phyloP scores from a whole-genome alignment of 768 basidiomycete genomes.

The Coprinopsis strossmayeri region DNA sequence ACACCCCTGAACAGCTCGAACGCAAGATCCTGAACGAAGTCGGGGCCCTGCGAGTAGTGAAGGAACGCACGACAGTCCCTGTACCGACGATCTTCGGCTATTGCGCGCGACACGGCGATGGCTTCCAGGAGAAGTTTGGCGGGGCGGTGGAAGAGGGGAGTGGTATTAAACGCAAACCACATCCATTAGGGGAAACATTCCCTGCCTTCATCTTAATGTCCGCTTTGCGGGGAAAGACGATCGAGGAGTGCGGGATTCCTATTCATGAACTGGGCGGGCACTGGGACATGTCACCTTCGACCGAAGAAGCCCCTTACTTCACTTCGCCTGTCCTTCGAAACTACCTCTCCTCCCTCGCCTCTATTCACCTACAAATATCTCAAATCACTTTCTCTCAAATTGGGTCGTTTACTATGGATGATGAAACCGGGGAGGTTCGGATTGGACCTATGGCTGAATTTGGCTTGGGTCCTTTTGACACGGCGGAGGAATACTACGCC shows the following conservation, averaged over 20 bases:
- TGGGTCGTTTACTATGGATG: slow-evolving; percentile 31
- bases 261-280: slow-evolving; percentile 25
- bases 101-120: slow-evolving; percentile 11
- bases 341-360: slow-evolving; percentile 34
- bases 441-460: slow-evolving; percentile 36
- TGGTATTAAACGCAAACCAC: slow-evolving; percentile 22
- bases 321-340: slow-evolving; percentile 29
- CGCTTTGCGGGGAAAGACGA: slow-evolving; percentile 32
- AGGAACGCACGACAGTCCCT: slow-evolving; percentile 33
- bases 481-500: slow-evolving; percentile 32
- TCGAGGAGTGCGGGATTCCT: slow-evolving; percentile 34
- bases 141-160: slow-evolving; percentile 1
- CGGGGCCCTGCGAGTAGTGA: slow-evolving; percentile 34
- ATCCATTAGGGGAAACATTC: slow-evolving; percentile 30
- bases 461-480: slow-evolving; percentile 33
- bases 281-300: slow-evolving; percentile 23
- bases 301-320: slow-evolving; percentile 20
- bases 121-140: slow-evolving; percentile 7
- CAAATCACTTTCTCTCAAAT: slow-evolving; percentile 33
- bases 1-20: slow-evolving; percentile 35
- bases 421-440: slow-evolving; percentile 23
- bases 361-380: slow-evolving; percentile 34
- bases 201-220: slow-evolving; percentile 38
- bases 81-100: slow-evolving; percentile 32
- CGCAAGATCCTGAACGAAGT: slow-evolving; percentile 39